Evolutionary conservation across 176 grass and related monocot genomes (phyloP), one percentile per base, ranked within the genome.

Genomic region (Juncus effusus): DNA sequence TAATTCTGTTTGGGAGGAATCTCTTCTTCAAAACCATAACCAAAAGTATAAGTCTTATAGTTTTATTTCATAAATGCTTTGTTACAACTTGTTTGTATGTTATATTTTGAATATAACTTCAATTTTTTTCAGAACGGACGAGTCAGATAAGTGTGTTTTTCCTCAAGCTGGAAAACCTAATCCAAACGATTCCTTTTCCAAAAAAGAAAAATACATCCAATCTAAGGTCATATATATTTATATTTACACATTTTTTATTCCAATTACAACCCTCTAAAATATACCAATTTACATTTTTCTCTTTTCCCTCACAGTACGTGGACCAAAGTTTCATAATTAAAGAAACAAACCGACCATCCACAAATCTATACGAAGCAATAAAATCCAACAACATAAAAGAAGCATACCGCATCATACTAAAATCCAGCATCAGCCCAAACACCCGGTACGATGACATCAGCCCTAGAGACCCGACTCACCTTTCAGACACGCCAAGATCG

Each of bases 151-250:
- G 40, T 63, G 54, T 56, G 10, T 47, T 75, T 76, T 65, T 9
- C 82, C 68, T 38, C 16, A 38, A 19, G 56, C 72, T 69, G 62
- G 67, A 63, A 99, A 99, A 73, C 94, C 94, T 70, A 99, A 79
- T 55, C 73, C 81, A 72, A 80, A 82, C 0, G 94, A 99, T 82
- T 75, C 78, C 61, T 86, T 93, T 72, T 86, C 89, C 68, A 77
- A 77, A 40, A 99, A 99, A 78, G 94, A 99, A 72, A 99, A 90
- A 64, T 99, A 89, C 78, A 90, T 99, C 81, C 89, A 99, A 72
- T 75, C 80, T 37, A 99, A 99, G 94, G 94, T 40, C 39, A 14
- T 55, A 13, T 55, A 19, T 38, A 37, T 58, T 3, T 1, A 6
- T 36, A 12, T 42, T 71, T 71, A 13, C 8, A 58, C 42, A 10